These are phyloP conservation scores for Cardamine occulta DNA, from an alignment of 345 rosid genomes.

Conservation along the genomic window DNA sequence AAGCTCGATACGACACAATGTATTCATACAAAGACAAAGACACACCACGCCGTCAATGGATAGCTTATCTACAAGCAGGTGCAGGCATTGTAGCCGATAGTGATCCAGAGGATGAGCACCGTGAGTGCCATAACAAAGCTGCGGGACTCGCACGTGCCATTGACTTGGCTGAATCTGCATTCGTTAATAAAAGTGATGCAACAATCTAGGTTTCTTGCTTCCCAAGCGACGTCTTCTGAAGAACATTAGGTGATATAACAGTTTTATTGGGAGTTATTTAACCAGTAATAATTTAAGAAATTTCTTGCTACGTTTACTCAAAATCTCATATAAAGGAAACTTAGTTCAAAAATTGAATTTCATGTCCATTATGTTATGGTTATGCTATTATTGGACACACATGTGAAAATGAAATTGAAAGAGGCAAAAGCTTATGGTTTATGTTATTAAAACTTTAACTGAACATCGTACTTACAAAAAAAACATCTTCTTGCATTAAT, in stretches of 20 bases:
- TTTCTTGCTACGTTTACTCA: background rate
- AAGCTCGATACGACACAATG: slow-evolving; percentile 67
- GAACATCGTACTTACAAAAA: too few species aligned
- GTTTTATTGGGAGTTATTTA: background rate
- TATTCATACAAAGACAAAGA: slow-evolving; percentile 64
- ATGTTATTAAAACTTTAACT: too few species aligned
- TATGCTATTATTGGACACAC: too few species aligned
- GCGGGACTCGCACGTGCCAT: slow-evolving; percentile 86
- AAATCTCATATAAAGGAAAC: background rate
- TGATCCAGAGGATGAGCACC: slow-evolving; percentile 72
- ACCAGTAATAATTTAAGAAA: background rate
- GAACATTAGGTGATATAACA: background rate
- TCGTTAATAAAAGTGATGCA: slow-evolving; percentile 43
- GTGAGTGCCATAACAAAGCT: slow-evolving; percentile 78
- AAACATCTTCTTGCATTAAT: too few species aligned
- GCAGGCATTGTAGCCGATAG: slow-evolving; percentile 92
- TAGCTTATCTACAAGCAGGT: slow-evolving; percentile 85
- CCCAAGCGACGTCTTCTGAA: slow-evolving; percentile 3
- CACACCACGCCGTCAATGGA: slow-evolving; percentile 67
- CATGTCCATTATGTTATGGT: background rate
- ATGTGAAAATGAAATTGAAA: too few species aligned
- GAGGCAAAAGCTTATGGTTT: too few species aligned
- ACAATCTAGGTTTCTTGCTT: slow-evolving; percentile 20
- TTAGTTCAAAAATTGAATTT: background rate
- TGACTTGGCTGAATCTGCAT: slow-evolving; percentile 80